Evolutionary conservation across 108 stramenopile genomes (phyloP).

Genomic region (Phaeodactylum tricornutum): DNA sequence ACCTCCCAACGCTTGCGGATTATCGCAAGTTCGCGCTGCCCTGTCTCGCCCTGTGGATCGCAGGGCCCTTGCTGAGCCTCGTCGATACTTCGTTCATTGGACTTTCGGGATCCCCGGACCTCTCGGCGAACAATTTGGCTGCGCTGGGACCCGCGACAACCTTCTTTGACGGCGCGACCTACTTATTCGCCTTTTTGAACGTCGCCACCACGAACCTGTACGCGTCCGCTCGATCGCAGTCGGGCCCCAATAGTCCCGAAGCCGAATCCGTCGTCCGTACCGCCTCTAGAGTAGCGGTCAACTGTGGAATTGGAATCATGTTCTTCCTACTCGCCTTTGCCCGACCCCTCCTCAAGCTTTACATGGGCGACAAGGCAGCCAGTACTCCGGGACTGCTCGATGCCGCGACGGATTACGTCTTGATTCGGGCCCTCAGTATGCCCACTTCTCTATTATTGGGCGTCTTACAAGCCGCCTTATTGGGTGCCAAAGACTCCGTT

Average conservation of each 20-base stretch:
- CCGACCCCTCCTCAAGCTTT: conserved; percentile 58
- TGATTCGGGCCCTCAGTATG: conserved; percentile 77
- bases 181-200: conserved; percentile 80
- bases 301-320: conserved; percentile 67
- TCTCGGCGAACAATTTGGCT: conserved; percentile 28
- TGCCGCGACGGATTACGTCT: conserved; percentile 67
- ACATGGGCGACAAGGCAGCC: conserved; percentile 68
- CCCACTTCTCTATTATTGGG: conserved; percentile 71
- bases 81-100: conserved; percentile 84
- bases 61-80: conserved; percentile 64
- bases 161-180: conserved; percentile 80
- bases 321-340: conserved; percentile 41
- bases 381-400: conserved; percentile 56
- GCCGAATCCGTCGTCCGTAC: conserved; percentile 68
- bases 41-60: conserved; percentile 72
- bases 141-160: conserved; percentile 74
- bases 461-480: conserved; percentile 65
- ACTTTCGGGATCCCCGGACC: conserved; percentile 35
- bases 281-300: conserved; percentile 47
- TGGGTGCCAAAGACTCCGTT: conserved; percentile 79
- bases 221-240: conserved; percentile 53
- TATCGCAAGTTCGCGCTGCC: conserved; percentile 73
- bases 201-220: conserved; percentile 85
- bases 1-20: conserved; percentile 35
- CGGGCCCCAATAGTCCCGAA: conserved; percentile 22